Evolutionary conservation across 1,139 yeast genomes (phyloP).

Genomic region (Fermentozyma sake): DNA sequence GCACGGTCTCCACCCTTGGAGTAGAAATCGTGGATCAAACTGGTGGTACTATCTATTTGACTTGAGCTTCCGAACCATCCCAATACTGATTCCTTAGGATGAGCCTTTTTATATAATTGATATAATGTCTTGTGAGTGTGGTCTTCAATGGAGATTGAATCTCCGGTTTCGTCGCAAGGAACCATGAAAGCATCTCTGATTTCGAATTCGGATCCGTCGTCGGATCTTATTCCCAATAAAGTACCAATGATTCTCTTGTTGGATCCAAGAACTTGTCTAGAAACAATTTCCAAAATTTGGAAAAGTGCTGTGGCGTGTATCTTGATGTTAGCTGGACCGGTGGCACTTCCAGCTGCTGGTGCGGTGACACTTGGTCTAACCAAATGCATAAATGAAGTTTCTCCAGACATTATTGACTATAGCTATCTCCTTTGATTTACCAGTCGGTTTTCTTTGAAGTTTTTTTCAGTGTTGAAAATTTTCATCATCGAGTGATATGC

Average conservation of each 20-base stretch:
- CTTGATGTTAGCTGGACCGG: constrained; percentile 47
- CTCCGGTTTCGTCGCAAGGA: constrained; percentile 76
- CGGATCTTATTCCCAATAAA: constrained; percentile 75
- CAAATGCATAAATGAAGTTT: constrained; percentile 44
- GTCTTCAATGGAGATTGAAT: constrained; percentile 70
- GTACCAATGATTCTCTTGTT: constrained; percentile 76
- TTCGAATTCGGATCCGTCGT: constrained; percentile 78
- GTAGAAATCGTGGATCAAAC: constrained; percentile 83
- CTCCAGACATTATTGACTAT: constrained; percentile 10
- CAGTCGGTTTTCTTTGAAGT: too few species aligned
- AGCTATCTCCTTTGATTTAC: neutral
- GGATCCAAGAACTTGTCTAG: constrained; percentile 39
- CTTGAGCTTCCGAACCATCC: constrained; percentile 83
- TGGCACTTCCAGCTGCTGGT: constrained; percentile 46
- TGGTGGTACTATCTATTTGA: constrained; percentile 68
- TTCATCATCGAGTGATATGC: constrained; percentile 1
- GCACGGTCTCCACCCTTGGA: constrained; percentile 67
- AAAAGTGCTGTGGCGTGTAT: constrained; percentile 71
- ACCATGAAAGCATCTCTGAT: constrained; percentile 77
- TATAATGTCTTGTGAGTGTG: constrained; percentile 68
- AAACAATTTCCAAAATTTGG: constrained; percentile 53
- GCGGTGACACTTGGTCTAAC: constrained; percentile 58
- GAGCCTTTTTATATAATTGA: constrained; percentile 72
- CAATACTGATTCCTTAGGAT: constrained; percentile 73
- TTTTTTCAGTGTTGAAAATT: too few species aligned